Percentiles rank a stretch among this genome's conserved stretches.
Conservation (phyloP, 257 asterid genomes). For the Solanum raphanifolium region DNA sequence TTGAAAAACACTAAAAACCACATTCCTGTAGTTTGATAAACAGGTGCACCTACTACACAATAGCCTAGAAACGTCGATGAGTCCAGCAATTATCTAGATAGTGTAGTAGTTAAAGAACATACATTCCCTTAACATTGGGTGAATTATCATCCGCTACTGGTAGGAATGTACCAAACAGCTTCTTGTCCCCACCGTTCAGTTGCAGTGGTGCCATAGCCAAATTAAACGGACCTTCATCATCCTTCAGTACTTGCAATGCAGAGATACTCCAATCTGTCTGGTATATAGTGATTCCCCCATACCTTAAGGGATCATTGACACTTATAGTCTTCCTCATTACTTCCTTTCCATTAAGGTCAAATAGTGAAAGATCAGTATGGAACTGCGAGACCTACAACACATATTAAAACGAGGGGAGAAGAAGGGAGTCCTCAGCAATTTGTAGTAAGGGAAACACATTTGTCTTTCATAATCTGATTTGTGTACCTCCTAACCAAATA, state of each 20-base stretch:
- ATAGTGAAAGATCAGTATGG: conserved; percentile 72
- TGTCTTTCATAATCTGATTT: not conserved
- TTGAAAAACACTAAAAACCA: not conserved
- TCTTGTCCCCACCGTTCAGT: conserved; percentile 70
- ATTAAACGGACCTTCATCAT: conserved; percentile 83
- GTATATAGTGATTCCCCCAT: conserved; percentile 62
- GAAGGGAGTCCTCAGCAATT: not conserved
- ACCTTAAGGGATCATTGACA: conserved; percentile 85
- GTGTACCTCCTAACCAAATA: not conserved
- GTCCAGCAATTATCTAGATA: not conserved
- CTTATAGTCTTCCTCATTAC: conserved; percentile 75
- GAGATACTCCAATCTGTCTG: conserved; percentile 71
- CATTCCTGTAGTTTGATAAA: not conserved
- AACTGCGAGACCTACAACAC: conserved; percentile 69
- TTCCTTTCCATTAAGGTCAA: conserved; percentile 78
- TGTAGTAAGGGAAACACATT: not conserved
- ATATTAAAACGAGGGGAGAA: conserved; percentile 5
- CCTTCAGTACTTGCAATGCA: conserved; percentile 66
- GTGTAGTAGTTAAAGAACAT: not conserved
- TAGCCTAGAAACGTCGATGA: not conserved
- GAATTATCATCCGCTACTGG: conserved; percentile 59
- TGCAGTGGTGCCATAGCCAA: conserved; percentile 89
- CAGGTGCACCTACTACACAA: not conserved
- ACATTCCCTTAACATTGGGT: conserved; percentile 64
- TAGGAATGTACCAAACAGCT: conserved; percentile 73